Evolutionary conservation across 2,329 filamentous ascomycete species (phyloP), one percentile per base, ranked within the genome.

Genomic region (Harringtonia lauricola): DNA sequence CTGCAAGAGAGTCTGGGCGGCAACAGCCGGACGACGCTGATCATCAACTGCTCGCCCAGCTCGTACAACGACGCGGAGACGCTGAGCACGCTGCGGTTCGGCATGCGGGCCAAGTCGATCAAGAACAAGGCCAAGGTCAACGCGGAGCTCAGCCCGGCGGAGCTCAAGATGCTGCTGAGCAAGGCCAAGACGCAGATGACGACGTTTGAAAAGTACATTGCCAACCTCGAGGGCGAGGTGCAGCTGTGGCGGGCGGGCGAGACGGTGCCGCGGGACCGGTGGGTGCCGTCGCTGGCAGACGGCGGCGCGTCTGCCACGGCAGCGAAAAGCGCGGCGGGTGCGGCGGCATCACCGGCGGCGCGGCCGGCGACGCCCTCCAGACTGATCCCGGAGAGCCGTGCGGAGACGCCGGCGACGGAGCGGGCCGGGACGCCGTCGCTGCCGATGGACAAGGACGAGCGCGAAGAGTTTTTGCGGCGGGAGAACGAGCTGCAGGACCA

Each of bases 81-180:
- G 0, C 67, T 96, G 39, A 83, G 88, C 52, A 98, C 92, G 1
- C 67, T 98, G 48, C 79, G 89, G 37, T 98, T 96, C 59, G 92
- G 92, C 70, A 94, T 92, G 65, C 76, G 92, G 60, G 92, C 92
- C 46, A 98, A 98, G 71, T 86, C 87, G 0, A 98, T 98, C 71
- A 95, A 96, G 82, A 96, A 96, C 72, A 96, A 96, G 74, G 92
- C 92, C 64, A 98, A 96, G 82, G 84, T 98, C 75, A 98, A 98
- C 60, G 89, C 90, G 37, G 92, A 98, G 64, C 77, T 98, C 56
- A 96, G 90, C 57, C 92, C 92, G 37, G 80, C 88, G 13, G 92
- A 98, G 64, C 79, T 98, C 70, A 98, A 96, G 67, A 74, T 81
- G 40, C 74, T 95, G 57, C 79, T 98, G 60, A 89, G 86, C 66